A percentile compares a stretch with the other conserved stretches of the same genome.
phyloP scores from a whole-genome alignment of 2,329 filamentous ascomycete genomes.

The Colletotrichum tanaceti region DNA sequence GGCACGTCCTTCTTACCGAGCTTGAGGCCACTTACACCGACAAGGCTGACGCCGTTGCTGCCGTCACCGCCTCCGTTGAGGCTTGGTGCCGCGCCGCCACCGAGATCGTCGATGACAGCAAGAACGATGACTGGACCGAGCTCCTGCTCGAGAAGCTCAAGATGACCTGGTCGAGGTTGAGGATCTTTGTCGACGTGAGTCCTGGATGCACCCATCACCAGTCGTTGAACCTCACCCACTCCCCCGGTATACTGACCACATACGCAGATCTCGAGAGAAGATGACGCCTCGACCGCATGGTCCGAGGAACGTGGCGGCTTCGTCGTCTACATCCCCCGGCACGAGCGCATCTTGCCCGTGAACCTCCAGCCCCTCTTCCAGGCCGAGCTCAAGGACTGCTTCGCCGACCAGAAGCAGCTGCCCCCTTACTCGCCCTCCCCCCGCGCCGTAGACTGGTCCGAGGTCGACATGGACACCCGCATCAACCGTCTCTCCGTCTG shows the following conservation, averaged over 20 bases:
- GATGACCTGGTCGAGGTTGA: slow-evolving; percentile 45
- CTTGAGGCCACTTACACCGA: slow-evolving; percentile 55
- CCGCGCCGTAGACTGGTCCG: slow-evolving; percentile 57
- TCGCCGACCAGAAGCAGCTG: slow-evolving; percentile 45
- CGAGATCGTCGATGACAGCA: slow-evolving; percentile 55
- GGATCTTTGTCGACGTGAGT: slow-evolving; percentile 53
- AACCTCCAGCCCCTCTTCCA: slow-evolving; percentile 53
- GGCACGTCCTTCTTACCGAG: slow-evolving; percentile 54
- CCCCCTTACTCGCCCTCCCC: slow-evolving; percentile 23
- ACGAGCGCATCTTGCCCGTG: slow-evolving; percentile 45
- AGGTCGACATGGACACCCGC: slow-evolving; percentile 51
- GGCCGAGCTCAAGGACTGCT: slow-evolving; percentile 50
- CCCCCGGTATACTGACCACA: background rate
- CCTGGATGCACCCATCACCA: background rate
- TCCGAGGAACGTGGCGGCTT: slow-evolving; percentile 52
- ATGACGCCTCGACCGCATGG: slow-evolving; percentile 53
- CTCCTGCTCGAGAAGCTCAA: slow-evolving; percentile 52
- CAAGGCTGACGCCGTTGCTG: slow-evolving; percentile 52
- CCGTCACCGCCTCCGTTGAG: slow-evolving; percentile 52
- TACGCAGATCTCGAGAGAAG: slow-evolving; percentile 43
- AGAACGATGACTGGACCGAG: slow-evolving; percentile 56
- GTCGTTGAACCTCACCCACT: too few species aligned
- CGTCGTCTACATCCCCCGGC: slow-evolving; percentile 53
- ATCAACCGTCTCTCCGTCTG: slow-evolving; percentile 43
- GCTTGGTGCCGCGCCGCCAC: slow-evolving; percentile 54